Conservation (phyloP, 2,329 filamentous ascomycete genomes). For the Monilinia fructigena region DNA sequence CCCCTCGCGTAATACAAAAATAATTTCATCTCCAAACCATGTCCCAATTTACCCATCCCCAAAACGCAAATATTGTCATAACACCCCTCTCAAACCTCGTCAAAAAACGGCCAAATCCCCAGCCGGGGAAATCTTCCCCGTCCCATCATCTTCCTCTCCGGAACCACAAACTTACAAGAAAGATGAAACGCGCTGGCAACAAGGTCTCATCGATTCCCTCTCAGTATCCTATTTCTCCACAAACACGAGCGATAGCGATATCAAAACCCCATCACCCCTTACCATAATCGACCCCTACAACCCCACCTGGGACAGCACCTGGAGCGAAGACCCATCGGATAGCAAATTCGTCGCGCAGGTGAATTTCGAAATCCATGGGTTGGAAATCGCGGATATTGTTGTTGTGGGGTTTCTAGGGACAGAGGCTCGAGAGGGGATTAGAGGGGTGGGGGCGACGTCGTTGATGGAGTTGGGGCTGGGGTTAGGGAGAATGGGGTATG, state of each 20-base stretch:
- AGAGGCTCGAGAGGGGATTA: slow-evolving; percentile 73
- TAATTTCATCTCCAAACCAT: slow-evolving; percentile 57
- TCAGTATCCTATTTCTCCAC: slow-evolving; percentile 84
- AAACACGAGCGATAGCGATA: slow-evolving; percentile 64
- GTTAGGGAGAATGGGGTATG: slow-evolving; percentile 52
- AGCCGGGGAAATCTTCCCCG: slow-evolving; percentile 57
- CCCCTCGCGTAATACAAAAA: slow-evolving; percentile 52
- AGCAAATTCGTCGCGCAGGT: slow-evolving; percentile 53
- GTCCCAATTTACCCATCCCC: slow-evolving; percentile 47
- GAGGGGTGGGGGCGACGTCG: slow-evolving; percentile 52
- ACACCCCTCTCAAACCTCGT: slow-evolving; percentile 88
- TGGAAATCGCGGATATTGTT: slow-evolving; percentile 53
- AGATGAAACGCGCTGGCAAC: slow-evolving; percentile 22
- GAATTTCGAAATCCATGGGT: slow-evolving; percentile 60
- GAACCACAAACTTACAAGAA: slow-evolving; percentile 47
- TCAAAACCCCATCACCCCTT: slow-evolving; percentile 35
- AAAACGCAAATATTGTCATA: slow-evolving; percentile 47
- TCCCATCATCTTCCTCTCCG: slow-evolving; percentile 55
- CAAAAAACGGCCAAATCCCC: slow-evolving; percentile 84
- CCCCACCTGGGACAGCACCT: slow-evolving; percentile 54
- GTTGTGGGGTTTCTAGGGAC: slow-evolving; percentile 62
- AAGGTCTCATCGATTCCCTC: slow-evolving; percentile 66
- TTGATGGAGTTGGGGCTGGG: slow-evolving; percentile 51
- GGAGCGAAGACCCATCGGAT: slow-evolving; percentile 50
- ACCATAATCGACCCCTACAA: slow-evolving; percentile 59